phyloP scores from a whole-genome alignment of 2,329 filamentous ascomycete species.

The Fusarium continuum region DNA sequence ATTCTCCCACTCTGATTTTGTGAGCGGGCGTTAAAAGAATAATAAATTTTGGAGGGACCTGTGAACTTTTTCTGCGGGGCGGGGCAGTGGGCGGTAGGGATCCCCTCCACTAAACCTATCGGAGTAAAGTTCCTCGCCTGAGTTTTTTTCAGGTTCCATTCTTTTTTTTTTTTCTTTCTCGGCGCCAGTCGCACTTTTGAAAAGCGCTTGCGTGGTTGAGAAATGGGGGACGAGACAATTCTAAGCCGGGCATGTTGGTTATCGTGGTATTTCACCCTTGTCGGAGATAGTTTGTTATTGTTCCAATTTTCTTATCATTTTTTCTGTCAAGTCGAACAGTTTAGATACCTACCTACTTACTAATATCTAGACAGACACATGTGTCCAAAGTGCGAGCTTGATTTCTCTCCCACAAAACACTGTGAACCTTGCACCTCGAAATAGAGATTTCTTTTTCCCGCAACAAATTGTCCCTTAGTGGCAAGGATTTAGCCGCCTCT shows the following conservation, averaged over 20 bases:
- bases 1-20: conserved; percentile 49
- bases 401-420: neutral
- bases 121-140: conserved; percentile 40
- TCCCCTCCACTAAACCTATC: conserved; percentile 42
- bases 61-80: conserved; percentile 48
- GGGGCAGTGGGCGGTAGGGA: conserved; percentile 39
- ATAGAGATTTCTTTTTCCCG: conserved; percentile 13
- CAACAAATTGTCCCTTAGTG: conserved; percentile 22
- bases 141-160: conserved; percentile 44
- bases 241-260: conserved; percentile 18
- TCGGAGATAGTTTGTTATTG: neutral
- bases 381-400: conserved; percentile 11
- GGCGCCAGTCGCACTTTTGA: conserved; percentile 20
- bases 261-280: neutral
- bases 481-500: conserved; percentile 32
- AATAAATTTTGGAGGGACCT: conserved; percentile 47
- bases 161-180: conserved; percentile 23
- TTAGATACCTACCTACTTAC: neutral
- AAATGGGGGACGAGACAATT: conserved; percentile 37
- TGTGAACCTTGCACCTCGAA: conserved; percentile 12
- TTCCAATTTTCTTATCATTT: neutral
- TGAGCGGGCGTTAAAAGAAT: conserved; percentile 42
- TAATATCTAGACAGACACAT: conserved; percentile 4
- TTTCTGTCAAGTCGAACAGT: too few species aligned
- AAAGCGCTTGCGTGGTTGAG: conserved; percentile 16